Conservation (phyloP, 2,329 filamentous ascomycete genomes). For the Cytospora piceicola region DNA sequence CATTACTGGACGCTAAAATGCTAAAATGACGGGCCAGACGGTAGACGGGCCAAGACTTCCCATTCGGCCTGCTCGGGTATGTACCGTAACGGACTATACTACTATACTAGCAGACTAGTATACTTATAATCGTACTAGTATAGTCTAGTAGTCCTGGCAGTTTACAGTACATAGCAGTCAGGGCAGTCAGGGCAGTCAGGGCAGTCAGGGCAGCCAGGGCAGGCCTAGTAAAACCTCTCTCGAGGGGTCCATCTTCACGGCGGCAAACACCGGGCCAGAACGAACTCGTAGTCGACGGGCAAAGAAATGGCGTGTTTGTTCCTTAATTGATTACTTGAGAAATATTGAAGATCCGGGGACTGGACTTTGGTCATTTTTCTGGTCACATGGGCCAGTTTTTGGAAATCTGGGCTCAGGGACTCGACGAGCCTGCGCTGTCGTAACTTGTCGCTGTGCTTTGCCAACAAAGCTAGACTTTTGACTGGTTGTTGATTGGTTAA, state of each 20-base stretch:
- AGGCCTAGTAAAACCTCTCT: too few species aligned
- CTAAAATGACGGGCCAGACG: not conserved
- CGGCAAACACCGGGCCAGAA: not conserved
- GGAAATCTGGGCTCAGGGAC: too few species aligned
- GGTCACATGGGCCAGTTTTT: constrained; percentile 1
- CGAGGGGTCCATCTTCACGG: not conserved
- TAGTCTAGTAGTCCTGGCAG: too few species aligned
- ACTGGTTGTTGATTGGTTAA: constrained; percentile 15
- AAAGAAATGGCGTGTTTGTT: constrained; percentile 3
- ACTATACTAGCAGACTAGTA: too few species aligned
- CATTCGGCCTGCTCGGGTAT: not conserved
- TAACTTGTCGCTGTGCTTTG: constrained; percentile 4
- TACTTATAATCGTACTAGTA: too few species aligned
- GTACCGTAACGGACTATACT: not conserved
- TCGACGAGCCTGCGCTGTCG: constrained; percentile 12
- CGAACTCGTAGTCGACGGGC: not conserved
- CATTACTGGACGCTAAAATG: not conserved
- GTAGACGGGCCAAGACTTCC: not conserved
- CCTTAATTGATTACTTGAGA: constrained; percentile 13
- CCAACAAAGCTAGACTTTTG: constrained; percentile 22
- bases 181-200: too few species aligned
- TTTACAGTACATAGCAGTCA: too few species aligned
- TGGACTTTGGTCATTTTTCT: not conserved
- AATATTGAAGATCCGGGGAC: constrained; percentile 1
- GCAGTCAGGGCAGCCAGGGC: too few species aligned